Conservation (phyloP, 192 early-diverging fungal species). For the Coemansia sp. region DNA sequence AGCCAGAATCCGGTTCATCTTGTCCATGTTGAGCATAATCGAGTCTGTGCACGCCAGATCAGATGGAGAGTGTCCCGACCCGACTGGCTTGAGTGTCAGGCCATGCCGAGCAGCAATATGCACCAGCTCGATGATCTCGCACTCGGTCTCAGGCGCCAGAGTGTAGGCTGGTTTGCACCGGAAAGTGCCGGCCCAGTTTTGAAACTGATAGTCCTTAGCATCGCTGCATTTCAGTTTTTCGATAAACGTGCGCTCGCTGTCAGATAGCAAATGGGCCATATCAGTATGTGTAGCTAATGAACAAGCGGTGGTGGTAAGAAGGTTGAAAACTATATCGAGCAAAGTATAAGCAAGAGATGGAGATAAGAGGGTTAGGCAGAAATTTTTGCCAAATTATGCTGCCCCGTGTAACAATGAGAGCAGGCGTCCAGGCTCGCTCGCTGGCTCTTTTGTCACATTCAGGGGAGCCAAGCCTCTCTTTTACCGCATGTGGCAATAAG, state of each 20-base stretch:
- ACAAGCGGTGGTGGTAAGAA: not conserved
- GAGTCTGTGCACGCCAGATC: constrained; percentile 69
- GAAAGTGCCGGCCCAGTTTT: constrained; percentile 75
- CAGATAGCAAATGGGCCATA: constrained; percentile 6
- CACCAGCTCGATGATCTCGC: constrained; percentile 63
- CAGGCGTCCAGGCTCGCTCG: too few relatives aligned
- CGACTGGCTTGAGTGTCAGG: constrained; percentile 65
- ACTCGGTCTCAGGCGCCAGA: constrained; percentile 63
- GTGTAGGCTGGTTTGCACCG: constrained; percentile 59
- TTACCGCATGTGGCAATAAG: too few relatives aligned
- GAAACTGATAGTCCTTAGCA: constrained; percentile 38
- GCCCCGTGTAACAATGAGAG: too few relatives aligned
- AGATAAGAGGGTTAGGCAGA: too few relatives aligned
- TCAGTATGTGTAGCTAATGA: not conserved
- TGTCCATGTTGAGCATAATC: constrained; percentile 72
- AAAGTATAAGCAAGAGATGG: not conserved
- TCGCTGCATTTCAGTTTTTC: constrained; percentile 18
- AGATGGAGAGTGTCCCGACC: constrained; percentile 76
- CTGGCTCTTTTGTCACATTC: too few relatives aligned
- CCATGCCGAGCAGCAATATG: constrained; percentile 29
- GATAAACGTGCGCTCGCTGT: constrained; percentile 22
- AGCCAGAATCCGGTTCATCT: constrained; percentile 59
- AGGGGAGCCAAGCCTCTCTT: too few relatives aligned
- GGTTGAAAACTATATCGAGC: not conserved
- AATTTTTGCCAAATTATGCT: too few relatives aligned